Evolutionary conservation across 306 rosid genomes (phyloP), one percentile per base, ranked within the genome.

Genomic region (Lathyrus oleraceus): DNA sequence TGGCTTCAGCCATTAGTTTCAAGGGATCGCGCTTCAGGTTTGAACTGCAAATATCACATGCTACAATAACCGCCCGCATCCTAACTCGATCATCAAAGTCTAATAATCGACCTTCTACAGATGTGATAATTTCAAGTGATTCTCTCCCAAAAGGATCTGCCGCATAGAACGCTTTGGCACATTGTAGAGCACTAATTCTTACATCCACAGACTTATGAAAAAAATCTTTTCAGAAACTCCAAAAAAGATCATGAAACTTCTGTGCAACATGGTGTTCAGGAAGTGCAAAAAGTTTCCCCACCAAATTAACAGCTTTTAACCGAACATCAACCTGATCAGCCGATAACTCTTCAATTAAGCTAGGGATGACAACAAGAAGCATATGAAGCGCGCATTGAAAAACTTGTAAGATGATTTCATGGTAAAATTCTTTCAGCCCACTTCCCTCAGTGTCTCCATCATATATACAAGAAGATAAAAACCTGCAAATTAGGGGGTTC

Each of bases 81-180:
- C 98, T 94, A 80, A 94, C 97, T 77, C 81, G 86, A 45, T 94
- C 98, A 69, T 94, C 95, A 42, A 86, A 78, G 77, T 94, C 97
- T 58, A 83, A 74, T 16, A 90, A 73, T 21, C 97, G 81, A 28
- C 81, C 92, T 85, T 85, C 91, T 52, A 94, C 82, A 59, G 91
- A 85, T 78, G 84, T 43, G 28, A 94, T 85, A 67, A 94, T 76
- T 78, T 90, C 86, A 61, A 73, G 81, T 69, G 90, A 83, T 63
- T 87, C 96, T 32, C 70, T 49, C 74, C 80, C 83, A 56, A 56
- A 71, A 10, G 91, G 88, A 79, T 80, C n/a, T n/a, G n/a, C n/a
- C n/a, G n/a, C n/a, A n/a, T n/a, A n/a, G n/a, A n/a, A n/a, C n/a
- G n/a, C n/a, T n/a, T n/a, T n/a, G n/a, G n/a, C n/a, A n/a, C n/a